Conservation (phyloP, 768 basidiomycete species). For the Crucibulum laeve region DNA sequence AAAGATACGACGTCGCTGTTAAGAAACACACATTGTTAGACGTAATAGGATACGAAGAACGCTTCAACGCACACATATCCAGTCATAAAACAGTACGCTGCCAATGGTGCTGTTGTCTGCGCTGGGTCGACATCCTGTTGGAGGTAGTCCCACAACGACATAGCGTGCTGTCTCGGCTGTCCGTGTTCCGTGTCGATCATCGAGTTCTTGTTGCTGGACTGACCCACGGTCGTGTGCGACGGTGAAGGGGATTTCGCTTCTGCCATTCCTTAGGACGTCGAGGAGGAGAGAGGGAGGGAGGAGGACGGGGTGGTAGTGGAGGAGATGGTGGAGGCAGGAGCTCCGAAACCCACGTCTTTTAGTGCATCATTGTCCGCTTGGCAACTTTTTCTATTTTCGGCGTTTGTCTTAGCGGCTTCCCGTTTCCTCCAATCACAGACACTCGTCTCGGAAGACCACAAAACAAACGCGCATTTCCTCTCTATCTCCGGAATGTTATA, state of each 20-base stretch:
- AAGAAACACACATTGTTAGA: not conserved
- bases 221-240: not conserved
- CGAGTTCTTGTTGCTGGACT: not conserved
- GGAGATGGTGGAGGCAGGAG: no score
- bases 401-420: not conserved
- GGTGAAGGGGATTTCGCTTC: not conserved
- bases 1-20: slow-evolving; percentile 68
- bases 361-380: no score
- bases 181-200: not conserved
- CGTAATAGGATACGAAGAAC: not conserved
- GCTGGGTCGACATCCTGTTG: slow-evolving; percentile 48
- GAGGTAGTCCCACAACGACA: slow-evolving; percentile 32
- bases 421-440: not conserved
- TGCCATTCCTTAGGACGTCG: no score
- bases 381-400: not conserved
- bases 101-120: slow-evolving; percentile 46
- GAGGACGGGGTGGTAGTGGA: no score
- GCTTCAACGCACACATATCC: slow-evolving; percentile 59
- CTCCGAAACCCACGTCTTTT: no score
- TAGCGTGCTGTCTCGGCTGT: not conserved
- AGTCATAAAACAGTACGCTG: slow-evolving; percentile 75
- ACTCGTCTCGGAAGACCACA: not conserved
- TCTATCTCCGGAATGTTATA: not conserved
- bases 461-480: not conserved
- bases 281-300: no score